phyloP scores from a whole-genome alignment of 179 eudicot species.

The Spergularia azorica region DNA sequence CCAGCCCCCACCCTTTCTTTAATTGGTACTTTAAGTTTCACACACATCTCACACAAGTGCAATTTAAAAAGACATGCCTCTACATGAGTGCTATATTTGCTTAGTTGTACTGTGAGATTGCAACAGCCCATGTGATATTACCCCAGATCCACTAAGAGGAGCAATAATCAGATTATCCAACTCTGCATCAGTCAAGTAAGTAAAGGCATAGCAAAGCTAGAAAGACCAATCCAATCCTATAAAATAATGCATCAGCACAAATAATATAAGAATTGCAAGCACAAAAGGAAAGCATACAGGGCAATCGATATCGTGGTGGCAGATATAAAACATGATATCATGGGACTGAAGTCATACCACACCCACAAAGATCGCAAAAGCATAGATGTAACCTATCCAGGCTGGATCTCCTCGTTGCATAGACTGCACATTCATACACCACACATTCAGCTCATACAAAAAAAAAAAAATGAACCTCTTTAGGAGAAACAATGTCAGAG shows the following conservation, averaged over 20 bases:
- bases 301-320: slow-evolving; percentile 2
- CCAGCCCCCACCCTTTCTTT: not conserved
- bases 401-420: slow-evolving; percentile 88
- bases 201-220: not conserved
- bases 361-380: slow-evolving; percentile 73
- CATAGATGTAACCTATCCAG: slow-evolving; percentile 78
- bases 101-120: not conserved
- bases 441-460: not conserved
- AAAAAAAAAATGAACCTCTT: not conserved
- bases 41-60: not conserved
- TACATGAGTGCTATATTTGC: not conserved
- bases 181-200: not conserved
- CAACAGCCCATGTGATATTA: slow-evolving; percentile 3
- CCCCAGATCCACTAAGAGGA: not conserved
- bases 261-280: not conserved
- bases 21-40: not conserved
- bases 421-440: slow-evolving; percentile 52
- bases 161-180: not conserved
- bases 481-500: not conserved
- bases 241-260: not conserved
- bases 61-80: not conserved
- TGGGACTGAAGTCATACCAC: slow-evolving; percentile 54
- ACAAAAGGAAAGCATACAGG: not conserved
- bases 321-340: not conserved
- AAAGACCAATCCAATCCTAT: not conserved